These are phyloP conservation scores for Phytophthora constricta DNA, from an alignment of 352 stramenopile species.

Conservation along the genomic window DNA sequence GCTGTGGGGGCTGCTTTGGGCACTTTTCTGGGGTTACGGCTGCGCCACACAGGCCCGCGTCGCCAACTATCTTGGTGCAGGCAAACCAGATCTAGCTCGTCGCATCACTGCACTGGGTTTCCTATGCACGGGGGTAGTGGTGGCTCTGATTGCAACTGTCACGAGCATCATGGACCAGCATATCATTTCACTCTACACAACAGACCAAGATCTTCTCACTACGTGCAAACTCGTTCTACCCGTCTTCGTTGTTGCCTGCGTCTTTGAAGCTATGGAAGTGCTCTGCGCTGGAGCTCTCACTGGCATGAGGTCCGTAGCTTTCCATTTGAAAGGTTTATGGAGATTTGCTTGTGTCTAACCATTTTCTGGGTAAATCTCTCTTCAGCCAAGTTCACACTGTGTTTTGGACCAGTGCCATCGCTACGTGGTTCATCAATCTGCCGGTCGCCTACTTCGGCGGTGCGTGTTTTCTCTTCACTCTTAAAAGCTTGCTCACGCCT, in stretches of 20 bases:
- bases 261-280: conserved; percentile 72
- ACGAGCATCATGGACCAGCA: conserved; percentile 55
- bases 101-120: conserved; percentile 62
- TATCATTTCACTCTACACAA: conserved; percentile 70
- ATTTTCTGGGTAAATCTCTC: too few relatives aligned
- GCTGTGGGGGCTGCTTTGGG: conserved; percentile 75
- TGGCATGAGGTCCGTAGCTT: conserved; percentile 60
- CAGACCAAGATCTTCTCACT: conserved; percentile 50
- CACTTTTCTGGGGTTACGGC: conserved; percentile 82
- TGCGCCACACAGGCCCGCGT: conserved; percentile 82
- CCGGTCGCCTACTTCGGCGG: conserved; percentile 63
- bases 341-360: conserved; percentile 10
- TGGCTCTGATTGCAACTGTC: conserved; percentile 49
- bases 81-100: conserved; percentile 54
- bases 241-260: conserved; percentile 65
- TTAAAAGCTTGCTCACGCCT: background rate
- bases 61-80: conserved; percentile 77
- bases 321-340: too few relatives aligned
- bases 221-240: conserved; percentile 61
- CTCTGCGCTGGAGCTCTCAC: conserved; percentile 62
- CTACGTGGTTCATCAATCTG: conserved; percentile 74
- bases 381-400: conserved; percentile 65
- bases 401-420: conserved; percentile 66
- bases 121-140: conserved; percentile 56
- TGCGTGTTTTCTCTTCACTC: background rate